Evolutionary conservation across 805 yeast genomes (phyloP), one percentile per base, ranked within the genome.

Genomic region (Ogataea pilisensis): DNA sequence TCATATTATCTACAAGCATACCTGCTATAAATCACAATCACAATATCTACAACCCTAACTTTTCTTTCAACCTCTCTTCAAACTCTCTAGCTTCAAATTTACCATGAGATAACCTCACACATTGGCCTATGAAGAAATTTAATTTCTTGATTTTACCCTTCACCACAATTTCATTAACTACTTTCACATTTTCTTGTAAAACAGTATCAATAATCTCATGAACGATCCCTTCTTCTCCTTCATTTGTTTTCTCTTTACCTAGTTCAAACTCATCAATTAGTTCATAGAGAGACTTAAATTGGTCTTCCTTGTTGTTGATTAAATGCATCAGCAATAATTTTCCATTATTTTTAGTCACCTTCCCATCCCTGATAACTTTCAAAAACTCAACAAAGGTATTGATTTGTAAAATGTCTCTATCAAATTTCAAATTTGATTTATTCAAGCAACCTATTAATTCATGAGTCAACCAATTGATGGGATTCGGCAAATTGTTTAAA

Each of bases 41-140:
- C n/a, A n/a, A n/a, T n/a, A n/a, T 43, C 18, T 37, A 26, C n/a
- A 31, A 19, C 11, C 18, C 29, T 24, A 57, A 40, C 30, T 42
- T 41, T 27, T 48, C 35, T 38, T 54, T 56, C 25, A 63, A 40
- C 29, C 41, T 42, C n/a, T 41, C 34, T 39, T 57, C 55, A 27
- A 64, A 53, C 16, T 43, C 41, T 20, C 46, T 42, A 9, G 64
- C 56, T 37, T 60, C 55, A 21, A 74, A 66, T 44, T 66, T 73
- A 3, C 97, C 97, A 49, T 80, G 84, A 2, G 87, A 76, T 41
- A 72, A 66, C 53, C 79, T 78, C 95, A 93, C 87, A 16, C 88
- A 95, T 55, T 76, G 77, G 1, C 97, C 98, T 3, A 93, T 73
- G 41, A 93, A 66, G 53, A 69, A 86, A 53, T 88, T 85, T n/a